Evolutionary conservation across 2,329 filamentous ascomycete species (phyloP).

Genomic region (Paecilomyces fulvus): DNA sequence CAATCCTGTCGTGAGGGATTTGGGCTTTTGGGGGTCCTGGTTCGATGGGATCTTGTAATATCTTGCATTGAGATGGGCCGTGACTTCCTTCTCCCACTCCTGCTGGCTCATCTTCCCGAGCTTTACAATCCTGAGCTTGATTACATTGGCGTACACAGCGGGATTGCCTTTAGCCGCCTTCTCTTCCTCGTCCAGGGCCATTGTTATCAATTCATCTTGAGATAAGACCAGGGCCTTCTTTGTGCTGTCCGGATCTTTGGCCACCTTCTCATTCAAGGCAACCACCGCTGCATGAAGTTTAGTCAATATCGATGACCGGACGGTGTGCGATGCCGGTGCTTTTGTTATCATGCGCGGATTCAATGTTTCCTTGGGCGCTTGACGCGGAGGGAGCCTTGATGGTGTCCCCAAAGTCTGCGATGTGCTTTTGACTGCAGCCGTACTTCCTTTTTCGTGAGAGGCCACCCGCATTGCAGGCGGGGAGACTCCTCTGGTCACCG

Average conservation of each 20-base stretch:
- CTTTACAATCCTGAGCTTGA: slow-evolving; percentile 70
- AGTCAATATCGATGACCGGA: slow-evolving; percentile 34
- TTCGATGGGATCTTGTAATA: slow-evolving; percentile 25
- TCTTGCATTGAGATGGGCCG: slow-evolving; percentile 34
- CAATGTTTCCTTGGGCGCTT: slow-evolving; percentile 32
- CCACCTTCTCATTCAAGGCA: slow-evolving; percentile 30
- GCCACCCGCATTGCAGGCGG: slow-evolving; percentile 17
- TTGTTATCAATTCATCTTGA: slow-evolving; percentile 35
- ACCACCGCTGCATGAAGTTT: slow-evolving; percentile 38
- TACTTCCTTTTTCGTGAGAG: not conserved
- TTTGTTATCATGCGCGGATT: slow-evolving; percentile 39
- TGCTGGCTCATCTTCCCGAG: slow-evolving; percentile 66
- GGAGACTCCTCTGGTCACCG: slow-evolving; percentile 17
- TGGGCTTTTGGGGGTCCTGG: slow-evolving; percentile 29
- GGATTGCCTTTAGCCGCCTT: slow-evolving; percentile 58
- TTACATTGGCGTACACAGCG: slow-evolving; percentile 69
- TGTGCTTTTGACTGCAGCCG: not conserved
- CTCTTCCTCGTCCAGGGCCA: slow-evolving; percentile 62
- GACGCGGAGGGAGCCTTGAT: slow-evolving; percentile 15
- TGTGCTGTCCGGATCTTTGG: slow-evolving; percentile 20
- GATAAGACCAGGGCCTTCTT: slow-evolving; percentile 30
- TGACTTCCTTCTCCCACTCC: slow-evolving; percentile 61
- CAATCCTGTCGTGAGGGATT: slow-evolving; percentile 61
- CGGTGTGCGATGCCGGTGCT: slow-evolving; percentile 34
- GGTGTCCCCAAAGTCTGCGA: slow-evolving; percentile 1